These are phyloP conservation scores for Eurotiales sp. DNA, from an alignment of 2,329 filamentous ascomycete species.

Conservation along the genomic window DNA sequence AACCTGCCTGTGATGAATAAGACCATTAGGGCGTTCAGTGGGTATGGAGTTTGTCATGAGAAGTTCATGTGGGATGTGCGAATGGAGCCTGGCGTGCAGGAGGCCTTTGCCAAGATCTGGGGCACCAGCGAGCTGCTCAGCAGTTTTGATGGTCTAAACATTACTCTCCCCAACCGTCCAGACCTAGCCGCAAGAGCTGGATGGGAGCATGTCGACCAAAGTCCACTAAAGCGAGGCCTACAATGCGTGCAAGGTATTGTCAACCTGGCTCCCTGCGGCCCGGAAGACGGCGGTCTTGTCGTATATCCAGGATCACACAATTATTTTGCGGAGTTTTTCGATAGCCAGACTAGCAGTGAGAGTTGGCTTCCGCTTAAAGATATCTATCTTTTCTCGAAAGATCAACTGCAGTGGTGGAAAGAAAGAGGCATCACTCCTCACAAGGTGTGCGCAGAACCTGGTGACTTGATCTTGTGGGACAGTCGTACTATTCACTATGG, in stretches of 20 bases:
- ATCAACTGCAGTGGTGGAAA: background rate
- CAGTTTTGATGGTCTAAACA: slow-evolving; percentile 32
- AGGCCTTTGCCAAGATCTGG: slow-evolving; percentile 40
- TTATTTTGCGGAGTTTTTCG: slow-evolving; percentile 27
- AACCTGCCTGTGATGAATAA: background rate
- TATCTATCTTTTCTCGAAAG: background rate
- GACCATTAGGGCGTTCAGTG: background rate
- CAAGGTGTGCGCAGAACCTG: slow-evolving; percentile 42
- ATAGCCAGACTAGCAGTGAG: background rate
- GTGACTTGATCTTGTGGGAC: slow-evolving; percentile 43
- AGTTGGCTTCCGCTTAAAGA: background rate
- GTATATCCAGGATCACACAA: slow-evolving; percentile 25
- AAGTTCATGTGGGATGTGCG: slow-evolving; percentile 46
- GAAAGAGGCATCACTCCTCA: slow-evolving; percentile 21
- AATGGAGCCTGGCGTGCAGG: slow-evolving; percentile 43
- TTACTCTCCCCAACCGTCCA: slow-evolving; percentile 36
- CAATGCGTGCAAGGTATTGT: slow-evolving; percentile 29
- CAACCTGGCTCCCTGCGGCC: slow-evolving; percentile 18
- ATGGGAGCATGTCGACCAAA: background rate
- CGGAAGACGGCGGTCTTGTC: slow-evolving; percentile 30
- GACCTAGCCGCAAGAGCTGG: slow-evolving; percentile 9
- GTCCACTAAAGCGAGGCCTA: slow-evolving; percentile 10
- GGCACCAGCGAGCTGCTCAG: slow-evolving; percentile 19
- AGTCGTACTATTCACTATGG: slow-evolving; percentile 22
- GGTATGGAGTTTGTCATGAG: slow-evolving; percentile 45